Base-by-base conservation (phyloP, 2,329 filamentous ascomycete species). In the Dendrostoma leiphaemia region DNA sequence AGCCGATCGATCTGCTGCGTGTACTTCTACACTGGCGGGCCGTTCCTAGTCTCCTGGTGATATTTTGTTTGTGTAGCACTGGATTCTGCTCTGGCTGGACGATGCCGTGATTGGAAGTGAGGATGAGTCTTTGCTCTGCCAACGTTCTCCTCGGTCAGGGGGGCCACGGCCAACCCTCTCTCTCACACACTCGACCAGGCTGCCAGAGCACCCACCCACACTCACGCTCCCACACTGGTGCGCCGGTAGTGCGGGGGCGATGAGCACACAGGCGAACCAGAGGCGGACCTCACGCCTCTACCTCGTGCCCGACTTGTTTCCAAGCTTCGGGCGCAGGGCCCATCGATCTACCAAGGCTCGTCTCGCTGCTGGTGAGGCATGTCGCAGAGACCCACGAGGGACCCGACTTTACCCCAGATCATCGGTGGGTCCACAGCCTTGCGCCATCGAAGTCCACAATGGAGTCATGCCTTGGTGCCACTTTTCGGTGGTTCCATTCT, bases 391-490 rank as follows among this genome's bases (percentile, higher is more conserved):
- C 21, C 26, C 9, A 17, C 9, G 19, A 19, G 23, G 9, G 29
- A 28, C 28, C 43, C 47, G 24, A 35, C 32, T 19, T 32, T 54
- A 54, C 55, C 52, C 51, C 55, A 45, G 55, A 55, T 54, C 41
- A n/a, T 23, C 6, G 15, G 51, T 38, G 51, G 51, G 47, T 38
- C 38, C 21, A 6, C n/a, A 41, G 15, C 21, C 24, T 57, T 51
- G 38, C 55, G 55, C 52, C 55, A 51, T 57, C 41, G 23, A 26
- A 6, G 31, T 32, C 52, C 55, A 46, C 38, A 38, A 55, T 57
- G 29, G 51, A 43, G 28, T 48, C 52, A 57, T 57, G 51, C 51
- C 44, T 55, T 54, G 54, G 55, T 44, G 47, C n/a, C 4, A 19
- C 19, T 47, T 19, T 29, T n/a, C 19, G 31, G 19, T 44, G 31